These are phyloP conservation scores for Chenopodium suecicum DNA, from an alignment of 148 eudicot species.

Conservation along the genomic window DNA sequence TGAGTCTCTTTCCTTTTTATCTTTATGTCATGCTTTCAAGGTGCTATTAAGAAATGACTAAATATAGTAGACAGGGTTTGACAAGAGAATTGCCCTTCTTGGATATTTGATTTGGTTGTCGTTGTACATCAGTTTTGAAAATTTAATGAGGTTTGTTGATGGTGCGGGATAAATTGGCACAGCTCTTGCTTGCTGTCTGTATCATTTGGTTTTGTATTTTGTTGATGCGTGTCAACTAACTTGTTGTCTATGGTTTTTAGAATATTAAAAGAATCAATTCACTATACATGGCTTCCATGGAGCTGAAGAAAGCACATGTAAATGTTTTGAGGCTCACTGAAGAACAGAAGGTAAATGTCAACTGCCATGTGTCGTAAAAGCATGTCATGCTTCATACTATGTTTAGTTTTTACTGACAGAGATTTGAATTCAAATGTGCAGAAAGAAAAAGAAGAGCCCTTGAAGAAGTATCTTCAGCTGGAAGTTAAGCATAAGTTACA, in stretches of 20 bases:
- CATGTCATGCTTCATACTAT: background rate
- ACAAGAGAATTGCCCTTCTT: too few species aligned
- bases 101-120: too few species aligned
- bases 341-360: conserved; percentile 66
- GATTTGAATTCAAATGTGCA: conserved; percentile 31
- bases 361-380: background rate
- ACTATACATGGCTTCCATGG: conserved; percentile 69
- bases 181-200: too few species aligned
- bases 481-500: conserved; percentile 68
- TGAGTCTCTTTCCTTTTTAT: too few species aligned
- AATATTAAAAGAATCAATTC: conserved; percentile 53
- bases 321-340: conserved; percentile 67
- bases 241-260: conserved; percentile 29
- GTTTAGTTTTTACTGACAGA: conserved; percentile 13
- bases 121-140: too few species aligned
- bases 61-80: too few species aligned
- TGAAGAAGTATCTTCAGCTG: conserved; percentile 53
- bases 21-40: too few species aligned
- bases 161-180: background rate
- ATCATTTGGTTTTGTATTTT: background rate
- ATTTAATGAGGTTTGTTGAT: background rate
- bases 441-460: conserved; percentile 77
- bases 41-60: too few species aligned
- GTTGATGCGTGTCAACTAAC: background rate
- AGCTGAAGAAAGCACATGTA: conserved; percentile 69